These are phyloP conservation scores for Mortierella sp. DNA, from an alignment of 371 early-diverging fungal species.

Conservation along the genomic window DNA sequence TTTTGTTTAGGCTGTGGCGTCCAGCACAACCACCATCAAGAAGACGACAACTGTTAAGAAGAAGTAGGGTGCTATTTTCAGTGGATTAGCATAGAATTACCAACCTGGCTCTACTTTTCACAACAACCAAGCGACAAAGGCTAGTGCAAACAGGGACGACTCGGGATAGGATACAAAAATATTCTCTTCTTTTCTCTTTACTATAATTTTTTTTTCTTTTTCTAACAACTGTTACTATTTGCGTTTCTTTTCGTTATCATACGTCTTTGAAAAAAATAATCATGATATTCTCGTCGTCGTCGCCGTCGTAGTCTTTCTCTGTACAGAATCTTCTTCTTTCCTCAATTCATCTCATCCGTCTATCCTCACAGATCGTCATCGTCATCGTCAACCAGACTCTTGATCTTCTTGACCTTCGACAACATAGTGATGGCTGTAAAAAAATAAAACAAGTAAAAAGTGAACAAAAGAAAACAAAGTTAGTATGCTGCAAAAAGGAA, in stretches of 20 bases:
- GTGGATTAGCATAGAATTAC: neutral
- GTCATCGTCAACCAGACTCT: constrained; percentile 86
- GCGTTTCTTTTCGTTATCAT: neutral
- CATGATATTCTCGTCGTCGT: neutral
- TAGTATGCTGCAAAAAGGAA: neutral
- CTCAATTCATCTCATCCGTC: neutral
- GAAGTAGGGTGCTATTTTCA: neutral
- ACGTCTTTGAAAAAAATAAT: neutral
- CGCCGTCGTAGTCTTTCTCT: too few species aligned
- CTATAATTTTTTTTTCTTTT: neutral
- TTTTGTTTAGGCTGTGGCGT: neutral
- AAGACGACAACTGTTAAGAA: constrained; percentile 9
- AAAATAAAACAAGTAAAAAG: constrained; percentile 23
- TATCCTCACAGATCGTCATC: constrained; percentile 52
- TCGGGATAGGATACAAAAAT: neutral
- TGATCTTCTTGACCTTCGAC: constrained; percentile 88
- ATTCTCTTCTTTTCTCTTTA: neutral
- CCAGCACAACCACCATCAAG: neutral
- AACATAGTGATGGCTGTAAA: constrained; percentile 75
- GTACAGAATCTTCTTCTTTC: neutral
- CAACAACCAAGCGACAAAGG: neutral
- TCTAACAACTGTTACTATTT: neutral
- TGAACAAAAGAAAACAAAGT: neutral
- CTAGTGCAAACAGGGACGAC: neutral
- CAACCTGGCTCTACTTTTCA: neutral